A percentile compares a stretch with the other conserved stretches of the same genome.
These are phyloP conservation scores for Gardenia jasminoides DNA, from an alignment of 257 asterid genomes.

Conservation along the genomic window DNA sequence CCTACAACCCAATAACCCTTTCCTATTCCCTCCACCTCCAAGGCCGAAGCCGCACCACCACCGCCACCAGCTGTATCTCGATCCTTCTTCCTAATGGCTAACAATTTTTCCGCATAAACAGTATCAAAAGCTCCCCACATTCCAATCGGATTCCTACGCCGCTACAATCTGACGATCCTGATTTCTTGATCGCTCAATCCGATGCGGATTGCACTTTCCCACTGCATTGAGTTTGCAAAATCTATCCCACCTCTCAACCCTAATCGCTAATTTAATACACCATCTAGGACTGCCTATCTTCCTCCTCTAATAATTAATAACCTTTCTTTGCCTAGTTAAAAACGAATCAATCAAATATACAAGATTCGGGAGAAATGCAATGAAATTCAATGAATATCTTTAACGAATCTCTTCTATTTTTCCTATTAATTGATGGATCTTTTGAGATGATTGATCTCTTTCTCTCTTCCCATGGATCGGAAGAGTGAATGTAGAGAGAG, in stretches of 20 bases:
- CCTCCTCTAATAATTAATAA: constrained; percentile 7
- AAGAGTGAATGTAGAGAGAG: constrained; percentile 35
- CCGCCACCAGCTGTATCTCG: constrained; percentile 6
- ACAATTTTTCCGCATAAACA: background rate
- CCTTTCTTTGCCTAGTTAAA: background rate
- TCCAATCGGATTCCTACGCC: constrained; percentile 27
- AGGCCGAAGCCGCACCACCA: constrained; percentile 7
- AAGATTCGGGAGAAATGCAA: constrained; percentile 15
- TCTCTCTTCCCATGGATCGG: constrained; percentile 38
- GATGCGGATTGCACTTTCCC: background rate
- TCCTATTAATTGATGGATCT: background rate
- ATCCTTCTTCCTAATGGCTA: constrained; percentile 2
- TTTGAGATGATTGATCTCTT: background rate
- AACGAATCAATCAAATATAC: constrained; percentile 6
- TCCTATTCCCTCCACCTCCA: constrained; percentile 20
- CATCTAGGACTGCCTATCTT: constrained; percentile 15
- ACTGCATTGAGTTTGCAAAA: constrained; percentile 28
- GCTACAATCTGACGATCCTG: constrained; percentile 16
- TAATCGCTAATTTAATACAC: constrained; percentile 12
- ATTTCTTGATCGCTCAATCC: constrained; percentile 14
- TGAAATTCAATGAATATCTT: constrained; percentile 4
- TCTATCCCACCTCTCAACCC: constrained; percentile 17
- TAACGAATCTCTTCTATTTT: background rate
- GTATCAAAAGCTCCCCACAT: constrained; percentile 22
- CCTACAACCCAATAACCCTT: background rate